phyloP scores from a whole-genome alignment of 306 rosid genomes.

The Vigna trinervia region DNA sequence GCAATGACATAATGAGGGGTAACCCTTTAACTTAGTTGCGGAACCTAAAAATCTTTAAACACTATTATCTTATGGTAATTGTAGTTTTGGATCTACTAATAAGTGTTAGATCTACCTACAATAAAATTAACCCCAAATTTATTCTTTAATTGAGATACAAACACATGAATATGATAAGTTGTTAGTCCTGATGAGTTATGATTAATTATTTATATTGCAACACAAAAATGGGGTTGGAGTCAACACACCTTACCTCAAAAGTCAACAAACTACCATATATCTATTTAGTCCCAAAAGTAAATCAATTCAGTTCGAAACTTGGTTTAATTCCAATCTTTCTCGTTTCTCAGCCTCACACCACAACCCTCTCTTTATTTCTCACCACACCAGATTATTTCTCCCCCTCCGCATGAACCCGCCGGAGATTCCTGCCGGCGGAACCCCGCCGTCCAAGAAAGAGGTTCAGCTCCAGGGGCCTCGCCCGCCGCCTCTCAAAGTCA shows the following conservation, averaged over 20 bases:
- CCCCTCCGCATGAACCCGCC: slow-evolving; percentile 49
- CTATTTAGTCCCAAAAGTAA: neutral
- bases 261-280: neutral
- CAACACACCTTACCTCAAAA: neutral
- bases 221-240: neutral
- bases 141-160: neutral
- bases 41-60: too few relatives aligned
- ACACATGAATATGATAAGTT: neutral
- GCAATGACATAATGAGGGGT: too few relatives aligned
- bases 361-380: neutral
- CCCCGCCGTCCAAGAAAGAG: slow-evolving; percentile 54
- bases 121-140: neutral
- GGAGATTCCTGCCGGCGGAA: slow-evolving; percentile 28
- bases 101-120: too few relatives aligned
- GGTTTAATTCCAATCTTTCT: neutral
- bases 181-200: neutral
- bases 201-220: neutral
- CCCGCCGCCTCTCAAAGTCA: slow-evolving; percentile 63
- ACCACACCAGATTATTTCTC: neutral
- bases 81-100: too few relatives aligned
- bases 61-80: too few relatives aligned
- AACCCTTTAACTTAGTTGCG: too few relatives aligned
- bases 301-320: neutral
- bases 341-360: neutral
- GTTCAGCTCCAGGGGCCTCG: slow-evolving; percentile 73